Evolutionary conservation across 441 rosid genomes (phyloP).

Genomic region (Erodium moschatum): DNA sequence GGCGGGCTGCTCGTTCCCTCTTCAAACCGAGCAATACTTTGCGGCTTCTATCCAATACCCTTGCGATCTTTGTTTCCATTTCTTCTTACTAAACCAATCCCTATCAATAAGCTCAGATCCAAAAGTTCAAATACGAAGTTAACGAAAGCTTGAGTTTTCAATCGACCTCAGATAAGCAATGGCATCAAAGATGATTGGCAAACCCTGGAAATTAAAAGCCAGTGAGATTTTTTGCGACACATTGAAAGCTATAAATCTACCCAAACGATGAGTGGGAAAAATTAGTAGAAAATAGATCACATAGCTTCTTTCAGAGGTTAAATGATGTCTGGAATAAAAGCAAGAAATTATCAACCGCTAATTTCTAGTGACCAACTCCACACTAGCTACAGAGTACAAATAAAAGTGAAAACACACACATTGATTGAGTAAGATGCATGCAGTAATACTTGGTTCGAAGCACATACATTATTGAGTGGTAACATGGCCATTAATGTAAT

Average conservation of each 20-base stretch:
- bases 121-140: constrained; percentile 31
- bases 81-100: constrained; percentile 44
- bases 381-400: not conserved
- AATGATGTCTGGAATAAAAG: not conserved
- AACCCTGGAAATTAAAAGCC: constrained; percentile 28
- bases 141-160: constrained; percentile 25
- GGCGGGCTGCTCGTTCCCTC: constrained; percentile 46
- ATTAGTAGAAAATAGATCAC: not conserved
- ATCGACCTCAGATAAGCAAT: constrained; percentile 23
- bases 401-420: not conserved
- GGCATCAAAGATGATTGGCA: constrained; percentile 20
- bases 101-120: constrained; percentile 44
- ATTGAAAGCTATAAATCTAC: not conserved
- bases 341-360: not conserved
- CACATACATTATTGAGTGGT: too few species aligned
- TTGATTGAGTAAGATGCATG: not conserved
- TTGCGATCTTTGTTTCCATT: constrained; percentile 64
- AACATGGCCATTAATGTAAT: too few species aligned
- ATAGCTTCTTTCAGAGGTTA: not conserved
- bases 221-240: not conserved
- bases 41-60: constrained; percentile 62
- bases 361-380: not conserved
- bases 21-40: constrained; percentile 39
- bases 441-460: too few species aligned
- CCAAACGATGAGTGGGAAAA: not conserved